Base-by-base conservation (phyloP, 2,329 filamentous ascomycete species). In the Ilyonectria robusta region DNA sequence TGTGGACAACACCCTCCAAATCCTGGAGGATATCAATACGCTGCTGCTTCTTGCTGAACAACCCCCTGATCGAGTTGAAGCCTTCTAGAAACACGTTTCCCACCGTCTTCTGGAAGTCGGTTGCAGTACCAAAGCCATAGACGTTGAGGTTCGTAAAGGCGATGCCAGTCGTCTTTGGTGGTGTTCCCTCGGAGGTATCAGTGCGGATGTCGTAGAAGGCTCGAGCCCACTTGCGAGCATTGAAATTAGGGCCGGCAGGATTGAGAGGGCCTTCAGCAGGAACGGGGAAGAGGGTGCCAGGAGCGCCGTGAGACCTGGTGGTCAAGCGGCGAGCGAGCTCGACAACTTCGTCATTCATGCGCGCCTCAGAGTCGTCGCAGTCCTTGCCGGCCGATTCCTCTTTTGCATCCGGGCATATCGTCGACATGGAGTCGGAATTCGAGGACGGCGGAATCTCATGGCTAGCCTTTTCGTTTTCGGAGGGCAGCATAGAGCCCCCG, bases 61-160 rank as follows among this genome's bases (percentile, higher is more conserved):
- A 68, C 68, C 85, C 80, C 58, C 84, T 84, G 1, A 80, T 76
- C 10, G 84, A 47, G 8, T 79, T 80, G 1, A 77, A 77, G 0
- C 78, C 72, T 57, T 87, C 84, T 9, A 91, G 78, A 78, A 85
- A 86, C 47, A 89, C 79, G 69, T 90, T 91, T 53, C 79, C 81
- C 33, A 91, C 85, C 60, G 89, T 86, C 81, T 89, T 89, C 73
- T 93, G 91, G 76, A 90, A 93, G 77, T 93, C 90, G 0, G 90
- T 91, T 0, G 87, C 83, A 42, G 85, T 86, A 15, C 90, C 90
- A 72, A 86, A 92, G 10, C 91, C 90, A 72, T 88, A 88, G 1
- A 91, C 88, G 68, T 86, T 91, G 51, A 93, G 81, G 72, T 92
- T 85, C 75, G 86, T 85, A 79, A 90, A 93, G 19, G 85, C 83